A percentile compares a stretch with the other conserved stretches of the same genome.
Evolutionary conservation across 192 early-diverging fungal species (phyloP).

Genomic region (Backusella australiensis): DNA sequence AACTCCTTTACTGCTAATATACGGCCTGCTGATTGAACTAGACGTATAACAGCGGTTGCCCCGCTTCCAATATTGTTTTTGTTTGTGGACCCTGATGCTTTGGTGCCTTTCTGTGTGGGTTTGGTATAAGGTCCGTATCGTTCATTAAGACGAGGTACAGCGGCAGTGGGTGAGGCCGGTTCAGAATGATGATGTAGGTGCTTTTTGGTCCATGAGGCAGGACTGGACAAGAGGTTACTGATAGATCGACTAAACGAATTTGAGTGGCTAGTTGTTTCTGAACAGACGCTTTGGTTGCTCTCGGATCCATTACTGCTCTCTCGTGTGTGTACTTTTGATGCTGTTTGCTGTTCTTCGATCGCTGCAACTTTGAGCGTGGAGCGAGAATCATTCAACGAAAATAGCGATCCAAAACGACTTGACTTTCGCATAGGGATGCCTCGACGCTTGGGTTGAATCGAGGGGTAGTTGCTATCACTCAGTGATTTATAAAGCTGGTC

Average conservation of each 20-base stretch:
- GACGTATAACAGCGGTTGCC: slow-evolving; percentile 85
- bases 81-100: slow-evolving; percentile 5
- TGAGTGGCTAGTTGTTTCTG: background rate
- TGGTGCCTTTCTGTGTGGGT: background rate
- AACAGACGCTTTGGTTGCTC: background rate
- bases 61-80: slow-evolving; percentile 73
- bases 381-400: background rate
- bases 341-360: background rate
- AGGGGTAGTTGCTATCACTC: background rate
- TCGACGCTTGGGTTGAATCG: background rate
- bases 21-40: slow-evolving; percentile 76
- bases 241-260: background rate
- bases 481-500: background rate
- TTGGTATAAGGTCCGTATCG: slow-evolving; percentile 27
- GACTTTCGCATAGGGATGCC: background rate
- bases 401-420: background rate
- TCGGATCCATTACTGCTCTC: background rate
- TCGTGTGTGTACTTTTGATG: background rate
- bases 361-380: background rate
- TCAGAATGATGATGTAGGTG: background rate
- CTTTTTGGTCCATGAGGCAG: slow-evolving; percentile 7
- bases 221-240: background rate
- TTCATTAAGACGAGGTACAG: slow-evolving; percentile 5
- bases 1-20: slow-evolving; percentile 96
- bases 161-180: background rate